phyloP scores from a whole-genome alignment of 306 rosid genomes.

The Sicyos edulis region DNA sequence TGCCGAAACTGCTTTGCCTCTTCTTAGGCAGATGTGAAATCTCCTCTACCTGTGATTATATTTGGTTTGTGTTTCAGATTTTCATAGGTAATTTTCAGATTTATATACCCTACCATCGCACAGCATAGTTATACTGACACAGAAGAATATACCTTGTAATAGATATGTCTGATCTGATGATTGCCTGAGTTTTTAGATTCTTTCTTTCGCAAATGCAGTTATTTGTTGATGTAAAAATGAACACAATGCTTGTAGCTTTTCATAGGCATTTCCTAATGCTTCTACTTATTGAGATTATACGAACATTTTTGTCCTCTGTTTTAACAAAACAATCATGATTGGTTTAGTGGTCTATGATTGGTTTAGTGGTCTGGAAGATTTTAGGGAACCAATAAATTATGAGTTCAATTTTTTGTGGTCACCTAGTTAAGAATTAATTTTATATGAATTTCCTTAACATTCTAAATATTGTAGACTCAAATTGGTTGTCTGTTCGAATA shows the following conservation, averaged over 20 bases:
- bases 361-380: not conserved
- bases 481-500: no score
- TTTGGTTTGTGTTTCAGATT: slow-evolving; percentile 1
- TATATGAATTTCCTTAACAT: no score
- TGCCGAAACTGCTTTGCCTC: not conserved
- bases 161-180: not conserved
- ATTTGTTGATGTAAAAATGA: slow-evolving; percentile 13
- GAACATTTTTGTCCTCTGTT: not conserved
- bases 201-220: not conserved
- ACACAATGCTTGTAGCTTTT: not conserved
- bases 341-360: no score
- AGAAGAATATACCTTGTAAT: not conserved
- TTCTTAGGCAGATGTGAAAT: not conserved
- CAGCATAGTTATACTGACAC: not conserved
- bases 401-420: no score
- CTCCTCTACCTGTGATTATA: slow-evolving; percentile 9
- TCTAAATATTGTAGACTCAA: no score
- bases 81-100: slow-evolving; percentile 8
- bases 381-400: no score
- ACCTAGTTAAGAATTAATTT: no score
- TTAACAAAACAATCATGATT: no score
- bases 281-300: not conserved
- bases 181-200: not conserved
- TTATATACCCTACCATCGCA: slow-evolving; percentile 8
- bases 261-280: not conserved